Percentiles rank a stretch among this genome's conserved stretches.
Conservation (phyloP, 345 rosid genomes). For the Litchi chinensis region DNA sequence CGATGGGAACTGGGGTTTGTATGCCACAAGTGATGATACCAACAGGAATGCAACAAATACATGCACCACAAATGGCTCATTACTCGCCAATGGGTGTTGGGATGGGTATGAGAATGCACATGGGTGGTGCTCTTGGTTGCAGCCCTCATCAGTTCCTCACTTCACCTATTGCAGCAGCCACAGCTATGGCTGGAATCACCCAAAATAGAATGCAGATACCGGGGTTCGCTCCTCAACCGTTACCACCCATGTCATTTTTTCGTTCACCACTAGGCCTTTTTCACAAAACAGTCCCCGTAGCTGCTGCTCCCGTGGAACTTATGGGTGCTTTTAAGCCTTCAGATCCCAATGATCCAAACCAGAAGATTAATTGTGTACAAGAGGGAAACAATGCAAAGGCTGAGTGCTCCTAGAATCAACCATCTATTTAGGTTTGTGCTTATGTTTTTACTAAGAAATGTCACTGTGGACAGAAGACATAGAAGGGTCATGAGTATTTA, state of each 20-base stretch:
- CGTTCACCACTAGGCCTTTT: constrained; percentile 27
- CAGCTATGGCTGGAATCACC: constrained; percentile 22
- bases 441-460: background rate
- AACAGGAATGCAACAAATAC: constrained; percentile 37
- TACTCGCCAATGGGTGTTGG: constrained; percentile 30
- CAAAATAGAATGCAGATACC: constrained; percentile 27
- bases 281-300: constrained; percentile 19
- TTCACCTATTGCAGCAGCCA: constrained; percentile 26
- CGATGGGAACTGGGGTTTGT: constrained; percentile 43
- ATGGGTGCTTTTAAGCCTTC: constrained; percentile 20
- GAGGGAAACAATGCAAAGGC: background rate
- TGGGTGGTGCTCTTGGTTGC: constrained; percentile 32
- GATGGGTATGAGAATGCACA: constrained; percentile 42
- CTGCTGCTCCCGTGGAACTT: background rate
- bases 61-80: constrained; percentile 31
- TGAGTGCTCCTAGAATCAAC: background rate
- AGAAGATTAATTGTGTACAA: background rate
- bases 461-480: background rate
- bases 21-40: constrained; percentile 49
- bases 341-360: constrained; percentile 21
- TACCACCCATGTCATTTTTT: constrained; percentile 25
- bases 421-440: constrained; percentile 18
- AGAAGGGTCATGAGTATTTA: background rate
- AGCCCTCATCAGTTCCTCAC: background rate
- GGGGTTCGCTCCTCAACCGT: constrained; percentile 30